Conservation (phyloP, 2,329 filamentous ascomycete species). For the Nemania bipapillata region DNA sequence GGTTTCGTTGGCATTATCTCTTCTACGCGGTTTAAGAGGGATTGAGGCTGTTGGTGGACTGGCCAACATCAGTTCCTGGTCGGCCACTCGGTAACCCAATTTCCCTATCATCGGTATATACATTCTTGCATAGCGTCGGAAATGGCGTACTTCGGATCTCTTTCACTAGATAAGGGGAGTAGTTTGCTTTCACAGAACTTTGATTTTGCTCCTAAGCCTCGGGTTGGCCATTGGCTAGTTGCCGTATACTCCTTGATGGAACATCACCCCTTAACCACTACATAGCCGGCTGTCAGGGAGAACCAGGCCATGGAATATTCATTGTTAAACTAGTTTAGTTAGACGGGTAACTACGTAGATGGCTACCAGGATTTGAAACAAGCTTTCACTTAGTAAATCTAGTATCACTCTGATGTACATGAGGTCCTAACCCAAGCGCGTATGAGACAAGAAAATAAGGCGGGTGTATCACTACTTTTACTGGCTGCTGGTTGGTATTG, state of each 20-base stretch:
- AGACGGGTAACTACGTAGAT: not conserved
- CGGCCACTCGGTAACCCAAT: not conserved
- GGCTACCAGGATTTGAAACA: not conserved
- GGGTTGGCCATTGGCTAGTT: conserved; percentile 14
- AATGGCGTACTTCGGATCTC: conserved; percentile 46
- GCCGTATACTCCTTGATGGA: conserved; percentile 13
- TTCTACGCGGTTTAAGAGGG: not conserved
- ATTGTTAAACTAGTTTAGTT: not conserved
- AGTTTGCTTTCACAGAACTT: conserved; percentile 25
- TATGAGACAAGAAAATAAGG: not conserved
- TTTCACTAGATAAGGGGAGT: conserved; percentile 33
- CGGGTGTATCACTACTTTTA: too few relatives aligned
- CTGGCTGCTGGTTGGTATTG: too few relatives aligned
- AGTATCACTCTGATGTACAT: not conserved
- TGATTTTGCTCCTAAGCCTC: conserved; percentile 21
- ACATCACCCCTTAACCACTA: not conserved
- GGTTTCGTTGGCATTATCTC: not conserved
- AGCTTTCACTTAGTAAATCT: not conserved
- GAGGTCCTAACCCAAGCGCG: not conserved
- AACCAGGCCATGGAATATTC: not conserved
- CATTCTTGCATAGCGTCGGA: conserved; percentile 51
- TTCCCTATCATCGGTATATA: conserved; percentile 35
- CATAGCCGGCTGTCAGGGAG: not conserved
- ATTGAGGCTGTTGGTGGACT: not conserved
- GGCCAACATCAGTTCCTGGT: not conserved